Conservation (phyloP, 805 yeast genomes). For the Candida adriatica region DNA sequence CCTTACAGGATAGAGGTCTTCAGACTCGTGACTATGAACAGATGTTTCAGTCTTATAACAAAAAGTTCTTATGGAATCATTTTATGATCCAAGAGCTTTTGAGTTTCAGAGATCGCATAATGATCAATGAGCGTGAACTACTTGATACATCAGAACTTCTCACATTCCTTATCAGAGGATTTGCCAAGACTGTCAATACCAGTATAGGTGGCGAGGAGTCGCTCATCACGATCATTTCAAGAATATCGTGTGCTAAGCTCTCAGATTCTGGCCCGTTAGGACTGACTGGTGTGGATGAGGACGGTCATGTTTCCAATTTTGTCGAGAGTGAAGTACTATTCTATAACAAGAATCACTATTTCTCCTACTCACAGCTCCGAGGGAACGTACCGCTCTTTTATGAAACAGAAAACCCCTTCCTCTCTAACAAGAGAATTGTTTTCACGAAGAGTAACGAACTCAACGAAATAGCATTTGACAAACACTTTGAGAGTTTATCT, state of each 20-base stretch:
- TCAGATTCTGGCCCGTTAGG: slow-evolving; percentile 86
- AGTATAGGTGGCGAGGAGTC: slow-evolving; percentile 19
- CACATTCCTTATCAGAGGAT: slow-evolving; percentile 85
- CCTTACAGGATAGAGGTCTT: slow-evolving; percentile 66
- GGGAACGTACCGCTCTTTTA: slow-evolving; percentile 94
- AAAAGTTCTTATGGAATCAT: slow-evolving; percentile 86
- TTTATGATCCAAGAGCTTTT: slow-evolving; percentile 76
- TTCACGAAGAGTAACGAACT: slow-evolving; percentile 78
- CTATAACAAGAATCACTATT: slow-evolving; percentile 41
- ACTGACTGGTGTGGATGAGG: slow-evolving; percentile 84
- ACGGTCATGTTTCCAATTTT: slow-evolving; percentile 87
- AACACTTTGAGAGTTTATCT: slow-evolving; percentile 67
- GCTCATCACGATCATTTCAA: slow-evolving; percentile 71
- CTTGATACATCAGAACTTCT: slow-evolving; percentile 67
- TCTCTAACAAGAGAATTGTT: slow-evolving; percentile 67
- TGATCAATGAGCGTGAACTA: slow-evolving; percentile 44
- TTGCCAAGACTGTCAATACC: slow-evolving; percentile 61
- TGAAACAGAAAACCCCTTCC: slow-evolving; percentile 74
- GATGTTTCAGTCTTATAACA: slow-evolving; percentile 48
- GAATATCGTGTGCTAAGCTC: slow-evolving; percentile 83
- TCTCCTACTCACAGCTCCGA: slow-evolving; percentile 76
- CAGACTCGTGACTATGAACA: slow-evolving; percentile 27
- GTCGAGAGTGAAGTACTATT: slow-evolving; percentile 84
- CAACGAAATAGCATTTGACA: slow-evolving; percentile 78
- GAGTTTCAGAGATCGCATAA: slow-evolving; percentile 62